A percentile compares a stretch with the other conserved stretches of the same genome.
These are phyloP conservation scores for Boletus bicolor DNA, from an alignment of 768 basidiomycete genomes.

Conservation along the genomic window DNA sequence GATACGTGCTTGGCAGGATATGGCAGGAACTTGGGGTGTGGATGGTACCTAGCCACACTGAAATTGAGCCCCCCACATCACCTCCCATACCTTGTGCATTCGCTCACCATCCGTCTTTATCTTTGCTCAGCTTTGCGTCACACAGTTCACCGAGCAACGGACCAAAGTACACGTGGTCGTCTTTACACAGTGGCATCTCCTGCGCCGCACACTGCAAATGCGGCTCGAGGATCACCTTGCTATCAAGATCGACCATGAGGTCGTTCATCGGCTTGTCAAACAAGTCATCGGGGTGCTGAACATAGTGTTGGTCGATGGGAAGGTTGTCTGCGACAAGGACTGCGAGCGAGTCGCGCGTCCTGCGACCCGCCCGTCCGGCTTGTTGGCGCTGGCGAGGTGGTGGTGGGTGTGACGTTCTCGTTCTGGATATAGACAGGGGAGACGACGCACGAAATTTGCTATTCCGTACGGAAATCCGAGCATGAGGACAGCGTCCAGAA, in stretches of 20 bases:
- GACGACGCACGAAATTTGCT: slow-evolving; percentile 68
- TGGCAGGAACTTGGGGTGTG: slow-evolving; percentile 75
- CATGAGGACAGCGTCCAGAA: slow-evolving; percentile 86
- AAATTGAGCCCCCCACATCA: neutral
- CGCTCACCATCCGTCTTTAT: slow-evolving; percentile 79
- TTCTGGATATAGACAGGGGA: neutral
- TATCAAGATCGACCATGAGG: slow-evolving; percentile 69
- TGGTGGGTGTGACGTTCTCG: neutral
- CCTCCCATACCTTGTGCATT: neutral
- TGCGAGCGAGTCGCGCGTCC: slow-evolving; percentile 75
- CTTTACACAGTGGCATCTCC: slow-evolving; percentile 74
- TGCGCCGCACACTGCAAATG: slow-evolving; percentile 86
- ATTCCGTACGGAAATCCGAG: slow-evolving; percentile 79
- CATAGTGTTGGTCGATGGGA: slow-evolving; percentile 75
- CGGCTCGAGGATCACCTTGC: slow-evolving; percentile 71
- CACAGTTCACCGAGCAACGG: slow-evolving; percentile 56
- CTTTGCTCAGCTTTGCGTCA: slow-evolving; percentile 53
- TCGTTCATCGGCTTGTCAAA: slow-evolving; percentile 62
- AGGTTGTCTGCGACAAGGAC: slow-evolving; percentile 66
- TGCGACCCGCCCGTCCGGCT: slow-evolving; percentile 81
- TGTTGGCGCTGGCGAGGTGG: slow-evolving; percentile 66
- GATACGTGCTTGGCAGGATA: slow-evolving; percentile 70
- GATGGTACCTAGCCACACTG: slow-evolving; percentile 63
- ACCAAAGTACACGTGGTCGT: slow-evolving; percentile 75
- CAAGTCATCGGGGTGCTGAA: slow-evolving; percentile 64